Evolutionary conservation across 768 basidiomycete species (phyloP).

Genomic region (Hydnomerulius pinastri): DNA sequence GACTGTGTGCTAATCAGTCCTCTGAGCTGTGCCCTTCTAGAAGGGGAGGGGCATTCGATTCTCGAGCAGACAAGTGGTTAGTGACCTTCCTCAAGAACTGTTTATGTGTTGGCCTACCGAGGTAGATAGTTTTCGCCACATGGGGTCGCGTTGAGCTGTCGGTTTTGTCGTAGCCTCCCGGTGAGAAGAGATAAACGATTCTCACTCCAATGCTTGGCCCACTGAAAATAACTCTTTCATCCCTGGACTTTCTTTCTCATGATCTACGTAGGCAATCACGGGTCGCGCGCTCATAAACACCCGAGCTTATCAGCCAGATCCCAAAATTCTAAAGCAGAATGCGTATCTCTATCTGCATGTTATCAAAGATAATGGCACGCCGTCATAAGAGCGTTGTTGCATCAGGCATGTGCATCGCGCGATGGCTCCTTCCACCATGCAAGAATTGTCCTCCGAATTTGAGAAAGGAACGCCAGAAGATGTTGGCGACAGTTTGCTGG

Average conservation of each 20-base stretch:
- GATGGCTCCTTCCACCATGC: not conserved
- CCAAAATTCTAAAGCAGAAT: not conserved
- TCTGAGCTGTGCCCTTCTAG: too few relatives aligned
- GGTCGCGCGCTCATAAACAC: not conserved
- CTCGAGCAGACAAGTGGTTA: too few relatives aligned
- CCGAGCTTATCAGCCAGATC: not conserved
- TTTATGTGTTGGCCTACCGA: too few relatives aligned
- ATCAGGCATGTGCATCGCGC: not conserved
- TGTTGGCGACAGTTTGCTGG: not conserved
- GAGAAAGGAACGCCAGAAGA: not conserved
- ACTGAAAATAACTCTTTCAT: not conserved
- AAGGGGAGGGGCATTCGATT: too few relatives aligned
- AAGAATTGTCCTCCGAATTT: not conserved
- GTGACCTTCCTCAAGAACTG: too few relatives aligned
- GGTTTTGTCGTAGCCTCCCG: not conserved
- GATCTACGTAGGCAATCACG: not conserved
- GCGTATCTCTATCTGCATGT: not conserved
- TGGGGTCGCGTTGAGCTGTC: not conserved
- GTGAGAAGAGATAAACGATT: not conserved
- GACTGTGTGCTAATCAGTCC: too few relatives aligned
- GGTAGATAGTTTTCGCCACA: not conserved
- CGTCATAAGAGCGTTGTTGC: not conserved
- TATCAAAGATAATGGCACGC: not conserved
- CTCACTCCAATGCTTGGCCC: not conserved
- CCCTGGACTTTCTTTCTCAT: not conserved